phyloP scores from a whole-genome alignment of 2,329 filamentous ascomycete genomes.

The Sarocladiaceae sp. region DNA sequence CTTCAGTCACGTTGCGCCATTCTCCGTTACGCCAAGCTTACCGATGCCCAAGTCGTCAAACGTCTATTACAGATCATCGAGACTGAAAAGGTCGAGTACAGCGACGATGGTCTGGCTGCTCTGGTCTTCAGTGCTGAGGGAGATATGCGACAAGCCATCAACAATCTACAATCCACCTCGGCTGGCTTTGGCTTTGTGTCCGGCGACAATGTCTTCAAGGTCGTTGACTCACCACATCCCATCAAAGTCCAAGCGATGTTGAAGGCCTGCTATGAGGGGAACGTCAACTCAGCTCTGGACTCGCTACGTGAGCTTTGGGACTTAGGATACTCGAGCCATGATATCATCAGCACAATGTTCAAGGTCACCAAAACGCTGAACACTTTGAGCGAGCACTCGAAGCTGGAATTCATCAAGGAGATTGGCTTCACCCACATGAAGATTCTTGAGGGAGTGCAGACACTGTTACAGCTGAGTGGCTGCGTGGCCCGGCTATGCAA shows the following conservation, averaged over 20 bases:
- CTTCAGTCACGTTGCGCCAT: conserved; percentile 96
- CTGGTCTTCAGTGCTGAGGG: conserved; percentile 96
- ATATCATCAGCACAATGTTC: conserved; percentile 99
- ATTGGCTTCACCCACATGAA: conserved; percentile 99
- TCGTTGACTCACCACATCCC: conserved; percentile 94
- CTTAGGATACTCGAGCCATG: conserved; percentile 95
- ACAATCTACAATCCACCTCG: conserved; percentile 90
- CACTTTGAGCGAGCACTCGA: conserved; percentile 86
- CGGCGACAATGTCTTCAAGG: conserved; percentile 95
- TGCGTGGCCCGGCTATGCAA: conserved; percentile 88
- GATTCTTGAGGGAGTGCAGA: conserved; percentile 96
- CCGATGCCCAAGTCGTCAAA: conserved; percentile 88
- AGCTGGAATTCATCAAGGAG: conserved; percentile 96
- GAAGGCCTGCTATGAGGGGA: conserved; percentile 91
- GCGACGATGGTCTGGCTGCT: conserved; percentile 91
- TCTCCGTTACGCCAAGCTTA: conserved; percentile 86
- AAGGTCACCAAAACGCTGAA: conserved; percentile 94
- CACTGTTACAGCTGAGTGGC: conserved; percentile 86
- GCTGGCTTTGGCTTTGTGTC: conserved; percentile 97
- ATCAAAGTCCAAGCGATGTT: conserved; percentile 99
- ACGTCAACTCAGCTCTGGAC: conserved; percentile 83
- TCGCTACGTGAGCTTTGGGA: conserved; percentile 88
- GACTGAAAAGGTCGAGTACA: conserved; percentile 85
- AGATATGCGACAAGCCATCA: conserved; percentile 98
- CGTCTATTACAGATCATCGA: conserved; percentile 88